A percentile compares a stretch with the other conserved stretches of the same genome.
These are phyloP conservation scores for Scedosporium boydii DNA, from an alignment of 2,329 filamentous ascomycete species.

Conservation along the genomic window DNA sequence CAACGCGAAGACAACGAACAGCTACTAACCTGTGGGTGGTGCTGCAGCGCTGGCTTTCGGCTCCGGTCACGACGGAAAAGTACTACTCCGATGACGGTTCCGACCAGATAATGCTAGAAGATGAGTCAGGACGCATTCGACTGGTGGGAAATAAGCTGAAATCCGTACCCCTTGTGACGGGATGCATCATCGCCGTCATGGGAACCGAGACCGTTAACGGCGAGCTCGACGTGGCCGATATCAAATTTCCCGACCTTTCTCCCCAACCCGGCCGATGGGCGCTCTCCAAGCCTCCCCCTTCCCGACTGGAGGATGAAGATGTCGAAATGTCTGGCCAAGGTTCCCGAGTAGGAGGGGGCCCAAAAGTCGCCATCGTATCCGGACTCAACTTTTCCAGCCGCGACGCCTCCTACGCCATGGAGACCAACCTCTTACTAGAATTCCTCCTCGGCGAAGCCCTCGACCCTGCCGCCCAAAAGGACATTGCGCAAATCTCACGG, in stretches of 20 bases:
- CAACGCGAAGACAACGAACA: too few relatives aligned
- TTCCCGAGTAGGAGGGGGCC: constrained; percentile 16
- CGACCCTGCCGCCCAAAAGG: constrained; percentile 47
- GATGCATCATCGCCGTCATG: constrained; percentile 87
- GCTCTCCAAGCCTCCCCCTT: constrained; percentile 38
- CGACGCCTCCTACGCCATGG: constrained; percentile 60
- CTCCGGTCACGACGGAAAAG: constrained; percentile 65
- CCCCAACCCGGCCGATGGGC: constrained; percentile 76
- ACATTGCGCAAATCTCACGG: constrained; percentile 62
- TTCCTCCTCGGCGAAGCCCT: constrained; percentile 79
- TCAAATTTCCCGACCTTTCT: constrained; percentile 79
- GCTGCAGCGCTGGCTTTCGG: constrained; percentile 73
- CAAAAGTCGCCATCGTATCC: constrained; percentile 74
- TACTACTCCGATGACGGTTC: constrained; percentile 56
- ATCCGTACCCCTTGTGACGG: constrained; percentile 71
- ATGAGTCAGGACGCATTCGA: constrained; percentile 82
- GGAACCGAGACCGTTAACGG: constrained; percentile 89
- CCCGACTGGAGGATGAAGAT: constrained; percentile 30
- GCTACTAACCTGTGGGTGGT: neutral
- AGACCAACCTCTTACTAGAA: constrained; percentile 71
- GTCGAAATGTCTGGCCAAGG: constrained; percentile 47
- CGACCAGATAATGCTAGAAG: constrained; percentile 78
- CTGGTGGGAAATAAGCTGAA: constrained; percentile 64
- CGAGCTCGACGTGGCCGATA: constrained; percentile 84
- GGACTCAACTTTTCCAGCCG: constrained; percentile 75